These are phyloP conservation scores for Leccinum broughii DNA, from an alignment of 768 basidiomycete species.

Conservation along the genomic window DNA sequence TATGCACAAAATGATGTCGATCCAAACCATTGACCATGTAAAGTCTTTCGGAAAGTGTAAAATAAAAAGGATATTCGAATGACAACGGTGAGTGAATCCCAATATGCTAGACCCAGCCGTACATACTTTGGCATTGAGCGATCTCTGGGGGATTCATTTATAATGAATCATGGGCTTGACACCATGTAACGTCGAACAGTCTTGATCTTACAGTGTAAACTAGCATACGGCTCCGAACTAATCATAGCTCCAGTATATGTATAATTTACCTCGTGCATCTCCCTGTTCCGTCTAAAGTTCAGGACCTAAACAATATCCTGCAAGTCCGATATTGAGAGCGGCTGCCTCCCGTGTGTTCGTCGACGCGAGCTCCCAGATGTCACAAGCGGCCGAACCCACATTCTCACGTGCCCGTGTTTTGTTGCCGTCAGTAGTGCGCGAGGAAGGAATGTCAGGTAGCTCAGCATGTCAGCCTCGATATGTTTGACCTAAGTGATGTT, in stretches of 20 bases:
- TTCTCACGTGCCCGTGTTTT: conserved; percentile 72
- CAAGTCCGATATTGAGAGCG: conserved; percentile 32
- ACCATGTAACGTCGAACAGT: neutral
- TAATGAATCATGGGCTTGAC: neutral
- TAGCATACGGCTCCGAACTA: neutral
- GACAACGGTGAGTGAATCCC: too few species aligned
- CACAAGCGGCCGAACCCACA: conserved; percentile 81
- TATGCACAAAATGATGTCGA: neutral
- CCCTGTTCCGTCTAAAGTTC: neutral
- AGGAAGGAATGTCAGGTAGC: conserved; percentile 74
- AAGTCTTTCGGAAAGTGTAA: neutral
- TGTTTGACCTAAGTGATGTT: conserved; percentile 62
- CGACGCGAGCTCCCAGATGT: conserved; percentile 28
- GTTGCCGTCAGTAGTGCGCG: conserved; percentile 78
- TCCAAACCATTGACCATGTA: neutral
- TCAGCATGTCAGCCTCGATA: conserved; percentile 77
- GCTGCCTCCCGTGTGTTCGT: conserved; percentile 32
- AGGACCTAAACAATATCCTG: conserved; percentile 25
- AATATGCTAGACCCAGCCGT: neutral
- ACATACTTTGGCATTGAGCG: neutral
- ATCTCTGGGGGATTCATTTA: too few species aligned
- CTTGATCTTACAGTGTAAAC: neutral
- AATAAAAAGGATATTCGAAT: neutral
- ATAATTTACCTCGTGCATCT: conserved; percentile 14
- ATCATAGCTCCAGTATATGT: conserved; percentile 10